phyloP scores from a whole-genome alignment of 768 basidiomycete species.

The Suillus plorans region DNA sequence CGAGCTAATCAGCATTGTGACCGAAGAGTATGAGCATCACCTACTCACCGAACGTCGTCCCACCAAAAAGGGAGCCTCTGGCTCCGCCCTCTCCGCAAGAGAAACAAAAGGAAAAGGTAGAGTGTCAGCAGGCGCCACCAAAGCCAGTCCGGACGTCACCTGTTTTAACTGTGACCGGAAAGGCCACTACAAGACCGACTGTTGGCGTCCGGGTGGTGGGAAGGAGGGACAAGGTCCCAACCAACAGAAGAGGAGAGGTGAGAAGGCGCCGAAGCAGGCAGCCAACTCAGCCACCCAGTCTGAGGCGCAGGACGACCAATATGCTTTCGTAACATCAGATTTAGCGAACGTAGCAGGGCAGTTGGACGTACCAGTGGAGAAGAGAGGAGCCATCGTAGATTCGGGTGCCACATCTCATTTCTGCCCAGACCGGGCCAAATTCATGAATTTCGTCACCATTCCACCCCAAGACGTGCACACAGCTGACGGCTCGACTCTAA shows the following conservation, averaged over 20 bases:
- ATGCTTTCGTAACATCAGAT: neutral
- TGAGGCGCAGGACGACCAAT: neutral
- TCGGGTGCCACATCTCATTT: neutral
- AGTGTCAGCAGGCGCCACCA: too few relatives aligned
- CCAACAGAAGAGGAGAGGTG: neutral
- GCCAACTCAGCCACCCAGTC: neutral
- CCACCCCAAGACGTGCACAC: neutral
- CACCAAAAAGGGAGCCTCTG: neutral
- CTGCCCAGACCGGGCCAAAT: neutral
- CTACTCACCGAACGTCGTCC: neutral
- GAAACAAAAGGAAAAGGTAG: too few relatives aligned
- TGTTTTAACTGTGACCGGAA: neutral
- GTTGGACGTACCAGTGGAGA: neutral
- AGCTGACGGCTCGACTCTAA: neutral
- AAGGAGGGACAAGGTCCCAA: neutral
- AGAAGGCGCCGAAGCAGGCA: too few relatives aligned
- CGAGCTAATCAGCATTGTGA: neutral
- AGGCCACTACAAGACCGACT: neutral
- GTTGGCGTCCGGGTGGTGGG: neutral
- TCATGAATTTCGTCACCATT: neutral
- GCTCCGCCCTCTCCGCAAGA: too few relatives aligned
- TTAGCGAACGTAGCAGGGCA: neutral
- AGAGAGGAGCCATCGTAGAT: neutral
- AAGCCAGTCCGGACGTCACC: neutral
- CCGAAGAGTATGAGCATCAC: neutral